Evolutionary conservation across 23 red algal species (phyloP).

Genomic region (Gracilaria gracilis): DNA sequence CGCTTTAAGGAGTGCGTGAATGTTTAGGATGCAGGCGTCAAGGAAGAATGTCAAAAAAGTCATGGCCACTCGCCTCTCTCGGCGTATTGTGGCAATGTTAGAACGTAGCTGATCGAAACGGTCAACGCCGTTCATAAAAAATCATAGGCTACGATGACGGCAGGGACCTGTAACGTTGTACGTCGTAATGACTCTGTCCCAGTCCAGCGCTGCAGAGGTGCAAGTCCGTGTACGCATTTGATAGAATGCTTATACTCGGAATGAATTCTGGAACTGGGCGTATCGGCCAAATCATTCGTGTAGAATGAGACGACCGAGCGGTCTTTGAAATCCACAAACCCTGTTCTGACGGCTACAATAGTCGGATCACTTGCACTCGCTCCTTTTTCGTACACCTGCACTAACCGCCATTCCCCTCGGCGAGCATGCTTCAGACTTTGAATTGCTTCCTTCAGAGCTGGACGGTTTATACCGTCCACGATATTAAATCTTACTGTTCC

Average conservation of each 20-base stretch:
- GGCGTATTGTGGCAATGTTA: background rate
- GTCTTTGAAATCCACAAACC: slow-evolving; percentile 1
- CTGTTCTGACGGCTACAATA: background rate
- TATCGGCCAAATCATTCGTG: slow-evolving; percentile 7
- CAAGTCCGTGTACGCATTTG: slow-evolving; percentile 2
- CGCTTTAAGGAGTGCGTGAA: background rate
- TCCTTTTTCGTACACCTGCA: too few species aligned
- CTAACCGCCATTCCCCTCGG: too few species aligned
- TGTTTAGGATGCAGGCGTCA: slow-evolving; percentile 12
- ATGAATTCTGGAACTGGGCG: background rate
- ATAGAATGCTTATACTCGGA: background rate
- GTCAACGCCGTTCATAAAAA: slow-evolving; percentile 39
- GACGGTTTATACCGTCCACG: background rate
- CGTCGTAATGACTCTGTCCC: background rate
- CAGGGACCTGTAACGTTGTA: background rate
- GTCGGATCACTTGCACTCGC: too few species aligned
- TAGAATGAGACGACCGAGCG: slow-evolving; percentile 11
- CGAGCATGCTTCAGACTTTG: too few species aligned
- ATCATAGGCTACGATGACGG: background rate
- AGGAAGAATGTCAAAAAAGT: slow-evolving; percentile 12
- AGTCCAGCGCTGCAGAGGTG: background rate
- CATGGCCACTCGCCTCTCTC: slow-evolving; percentile 19
- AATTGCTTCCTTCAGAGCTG: background rate
- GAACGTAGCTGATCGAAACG: slow-evolving; percentile 33
- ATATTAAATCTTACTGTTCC: too few species aligned